phyloP scores from a whole-genome alignment of 139 green algal species.

The Coccomyxa sp. region DNA sequence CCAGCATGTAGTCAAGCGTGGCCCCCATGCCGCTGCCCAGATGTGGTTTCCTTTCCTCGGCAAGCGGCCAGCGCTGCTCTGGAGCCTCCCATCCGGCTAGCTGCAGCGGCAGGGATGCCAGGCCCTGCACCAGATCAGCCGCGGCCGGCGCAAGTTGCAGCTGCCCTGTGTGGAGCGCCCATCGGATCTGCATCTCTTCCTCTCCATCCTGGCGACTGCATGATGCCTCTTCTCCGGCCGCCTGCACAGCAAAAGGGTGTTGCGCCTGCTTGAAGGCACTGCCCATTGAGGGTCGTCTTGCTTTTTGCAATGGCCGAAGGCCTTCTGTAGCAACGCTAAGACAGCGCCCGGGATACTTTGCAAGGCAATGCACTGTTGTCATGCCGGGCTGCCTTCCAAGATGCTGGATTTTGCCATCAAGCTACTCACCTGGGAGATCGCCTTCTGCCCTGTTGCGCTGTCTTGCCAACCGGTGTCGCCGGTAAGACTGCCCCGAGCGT shows the following conservation, averaged over 20 bases:
- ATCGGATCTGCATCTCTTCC: neutral
- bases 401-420: no score
- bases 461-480: no score
- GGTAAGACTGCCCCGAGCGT: no score
- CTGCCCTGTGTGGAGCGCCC: neutral
- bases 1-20: conserved; percentile 15
- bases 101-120: neutral
- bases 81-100: neutral
- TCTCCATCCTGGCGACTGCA: no score
- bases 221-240: neutral
- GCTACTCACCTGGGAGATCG: no score
- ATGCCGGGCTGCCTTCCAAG: no score
- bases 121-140: neutral
- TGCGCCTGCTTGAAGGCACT: neutral
- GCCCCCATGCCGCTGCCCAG: no score
- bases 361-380: no score
- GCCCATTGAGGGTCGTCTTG: neutral
- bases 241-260: neutral
- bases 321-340: neutral
- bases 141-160: neutral
- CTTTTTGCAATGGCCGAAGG: neutral
- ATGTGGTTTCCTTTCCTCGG: no score
- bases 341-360: neutral
- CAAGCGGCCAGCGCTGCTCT: no score
- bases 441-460: no score